Evolutionary conservation across 805 yeast genomes (phyloP), one percentile per base, ranked within the genome.

Genomic region (Saccharomyces mikatae): DNA sequence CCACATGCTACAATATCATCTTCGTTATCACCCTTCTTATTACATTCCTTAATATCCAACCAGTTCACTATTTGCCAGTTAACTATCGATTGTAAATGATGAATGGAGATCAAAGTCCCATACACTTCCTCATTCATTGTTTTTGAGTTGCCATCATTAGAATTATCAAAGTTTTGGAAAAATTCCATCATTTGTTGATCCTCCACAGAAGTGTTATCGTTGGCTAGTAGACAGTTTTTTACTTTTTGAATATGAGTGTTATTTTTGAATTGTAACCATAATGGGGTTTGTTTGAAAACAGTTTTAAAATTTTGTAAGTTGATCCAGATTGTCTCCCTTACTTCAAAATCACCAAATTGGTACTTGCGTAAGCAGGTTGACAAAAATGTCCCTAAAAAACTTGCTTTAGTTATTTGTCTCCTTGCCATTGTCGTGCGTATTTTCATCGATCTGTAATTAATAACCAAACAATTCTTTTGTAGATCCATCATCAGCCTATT

Each of bases 31-130:
- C 36, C 17, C 1, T 5, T 13, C n/a, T 4, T 2, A 31, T 31
- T 31, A 31, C 2, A 14, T 3, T 31, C 36, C 2, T 46, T 31
- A 17, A 48, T 48, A 14, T 46, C 41, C 50, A 55, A 52, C 22
- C 28, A 47, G 46, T 46, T n/a, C 47, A 32, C 27, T 2, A 65
- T 48, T 49, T 64, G 61, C 58, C 62, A 62, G 48, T 60, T 61
- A 28, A 67, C 36, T 13, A 65, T 21, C 26, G 64, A 58, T 52
- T 61, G 63, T n/a, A 66, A 53, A 58, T 67, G 63, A 6, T 57
- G 22, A 21, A 46, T 27, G n/a, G 48, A 28, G 22, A 46, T 46
- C 29, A n/a, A 46, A 14, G 21, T 46, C 31, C 30, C 48, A 27
- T 26, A 6, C 3, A 22, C 10, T 10, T 46, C 44, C 21, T 36